These are phyloP conservation scores for Climacium dendroides DNA, from an alignment of 225 moss, liverwort and hornwort genomes.

Conservation along the genomic window DNA sequence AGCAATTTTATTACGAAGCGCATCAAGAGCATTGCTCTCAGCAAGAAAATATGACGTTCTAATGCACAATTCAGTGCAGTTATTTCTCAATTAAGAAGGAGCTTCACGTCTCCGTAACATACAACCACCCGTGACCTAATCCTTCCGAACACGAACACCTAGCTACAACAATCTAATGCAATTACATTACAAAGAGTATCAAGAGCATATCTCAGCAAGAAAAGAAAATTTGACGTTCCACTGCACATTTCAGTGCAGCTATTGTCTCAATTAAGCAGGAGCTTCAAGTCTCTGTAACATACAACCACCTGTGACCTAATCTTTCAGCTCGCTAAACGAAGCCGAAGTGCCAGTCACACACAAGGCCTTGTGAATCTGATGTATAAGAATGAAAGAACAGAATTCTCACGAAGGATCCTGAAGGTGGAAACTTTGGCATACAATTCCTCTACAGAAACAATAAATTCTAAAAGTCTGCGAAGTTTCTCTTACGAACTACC, in stretches of 20 bases:
- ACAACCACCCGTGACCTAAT: background rate
- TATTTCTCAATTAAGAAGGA: background rate
- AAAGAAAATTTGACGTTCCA: background rate
- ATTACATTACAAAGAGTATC: background rate
- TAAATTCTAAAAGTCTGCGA: background rate
- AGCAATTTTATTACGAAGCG: background rate
- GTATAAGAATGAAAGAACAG: background rate
- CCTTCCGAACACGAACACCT: background rate
- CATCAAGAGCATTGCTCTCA: background rate
- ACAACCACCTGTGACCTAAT: slow-evolving; percentile 12
- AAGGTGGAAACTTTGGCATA: background rate
- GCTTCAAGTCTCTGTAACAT: background rate
- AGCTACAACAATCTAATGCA: background rate
- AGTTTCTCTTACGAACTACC: background rate
- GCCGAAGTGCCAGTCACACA: background rate
- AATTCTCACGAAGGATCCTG: background rate
- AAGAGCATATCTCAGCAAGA: background rate
- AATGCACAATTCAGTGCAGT: background rate
- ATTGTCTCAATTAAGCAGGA: background rate
- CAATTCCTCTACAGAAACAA: background rate
- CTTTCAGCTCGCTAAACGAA: background rate
- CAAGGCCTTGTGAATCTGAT: background rate
- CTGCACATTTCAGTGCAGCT: background rate
- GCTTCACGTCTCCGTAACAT: background rate
- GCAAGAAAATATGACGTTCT: background rate